Evolutionary conservation across 2,329 filamentous ascomycete genomes (phyloP).

Genomic region (Colletotrichum godetiae): DNA sequence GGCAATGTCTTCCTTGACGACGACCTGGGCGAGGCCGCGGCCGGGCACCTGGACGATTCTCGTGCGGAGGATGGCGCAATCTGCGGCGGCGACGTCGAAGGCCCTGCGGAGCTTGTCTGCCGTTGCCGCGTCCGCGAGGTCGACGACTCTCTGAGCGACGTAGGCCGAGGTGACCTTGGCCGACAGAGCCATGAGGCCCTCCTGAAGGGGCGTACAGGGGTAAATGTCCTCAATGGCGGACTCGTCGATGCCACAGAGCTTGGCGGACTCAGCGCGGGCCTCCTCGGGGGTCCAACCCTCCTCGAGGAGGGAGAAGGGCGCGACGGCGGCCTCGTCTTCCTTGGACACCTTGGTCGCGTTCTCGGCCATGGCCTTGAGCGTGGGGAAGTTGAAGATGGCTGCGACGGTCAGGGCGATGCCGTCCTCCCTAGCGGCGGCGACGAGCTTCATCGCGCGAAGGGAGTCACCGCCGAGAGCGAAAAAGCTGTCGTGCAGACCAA

Average conservation of each 20-base stretch:
- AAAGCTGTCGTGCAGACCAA: conserved; percentile 56
- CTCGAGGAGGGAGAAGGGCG: conserved; percentile 53
- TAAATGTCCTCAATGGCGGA: conserved; percentile 61
- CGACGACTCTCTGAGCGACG: conserved; percentile 60
- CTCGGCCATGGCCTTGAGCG: conserved; percentile 56
- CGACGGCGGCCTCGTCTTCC: conserved; percentile 35
- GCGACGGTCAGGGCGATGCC: conserved; percentile 56
- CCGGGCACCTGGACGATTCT: conserved; percentile 59
- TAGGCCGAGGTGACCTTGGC: conserved; percentile 63
- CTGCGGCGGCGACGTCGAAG: conserved; percentile 51
- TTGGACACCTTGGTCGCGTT: conserved; percentile 43
- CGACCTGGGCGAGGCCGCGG: conserved; percentile 58
- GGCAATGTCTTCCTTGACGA: conserved; percentile 53
- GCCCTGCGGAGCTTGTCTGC: conserved; percentile 53
- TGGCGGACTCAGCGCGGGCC: conserved; percentile 51
- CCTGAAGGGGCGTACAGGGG: conserved; percentile 65
- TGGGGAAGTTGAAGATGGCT: conserved; percentile 57
- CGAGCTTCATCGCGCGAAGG: conserved; percentile 62
- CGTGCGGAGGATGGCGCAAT: conserved; percentile 58
- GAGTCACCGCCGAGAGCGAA: conserved; percentile 63
- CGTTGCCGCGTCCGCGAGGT: conserved; percentile 49
- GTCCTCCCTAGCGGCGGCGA: conserved; percentile 53
- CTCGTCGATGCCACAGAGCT: conserved; percentile 51
- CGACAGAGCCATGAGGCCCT: conserved; percentile 65
- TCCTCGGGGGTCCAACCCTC: conserved; percentile 46